Conservation (phyloP, 352 stramenopile genomes). For the Globisporangium spinosum region DNA sequence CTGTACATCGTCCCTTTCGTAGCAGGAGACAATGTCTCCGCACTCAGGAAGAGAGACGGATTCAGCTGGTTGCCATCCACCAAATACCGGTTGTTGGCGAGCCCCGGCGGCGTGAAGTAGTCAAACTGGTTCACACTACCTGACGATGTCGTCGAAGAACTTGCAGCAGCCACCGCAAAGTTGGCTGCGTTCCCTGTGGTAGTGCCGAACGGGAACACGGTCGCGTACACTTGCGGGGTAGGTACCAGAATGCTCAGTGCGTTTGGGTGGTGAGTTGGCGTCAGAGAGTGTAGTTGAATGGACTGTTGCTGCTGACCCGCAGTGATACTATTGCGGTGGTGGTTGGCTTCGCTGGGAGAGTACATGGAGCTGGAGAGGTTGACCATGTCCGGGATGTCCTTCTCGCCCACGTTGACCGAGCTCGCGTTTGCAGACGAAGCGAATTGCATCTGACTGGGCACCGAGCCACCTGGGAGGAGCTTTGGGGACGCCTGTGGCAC, state of each 20-base stretch:
- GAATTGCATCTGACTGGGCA: not conserved
- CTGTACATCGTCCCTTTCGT: constrained; percentile 31
- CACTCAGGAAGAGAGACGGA: constrained; percentile 36
- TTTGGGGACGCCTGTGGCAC: not conserved
- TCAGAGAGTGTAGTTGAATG: constrained; percentile 11
- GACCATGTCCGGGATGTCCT: constrained; percentile 59
- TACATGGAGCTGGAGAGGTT: constrained; percentile 72
- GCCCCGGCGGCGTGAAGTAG: constrained; percentile 62
- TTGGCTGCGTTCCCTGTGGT: not conserved
- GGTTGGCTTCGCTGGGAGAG: constrained; percentile 23
- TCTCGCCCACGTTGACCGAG: constrained; percentile 26
- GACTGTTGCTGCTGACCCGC: constrained; percentile 2
- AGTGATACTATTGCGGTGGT: constrained; percentile 6
- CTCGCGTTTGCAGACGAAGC: constrained; percentile 1
- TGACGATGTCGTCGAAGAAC: not conserved
- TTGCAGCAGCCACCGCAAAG: not conserved
- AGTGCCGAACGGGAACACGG: constrained; percentile 27
- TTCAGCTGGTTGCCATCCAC: constrained; percentile 30
- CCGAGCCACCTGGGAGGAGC: not conserved
- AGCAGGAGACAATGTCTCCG: constrained; percentile 36
- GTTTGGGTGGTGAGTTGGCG: constrained; percentile 7
- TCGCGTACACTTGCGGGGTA: constrained; percentile 23
- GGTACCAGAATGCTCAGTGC: constrained; percentile 35
- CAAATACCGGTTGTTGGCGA: constrained; percentile 29
- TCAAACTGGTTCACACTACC: constrained; percentile 28